Conservation (phyloP, 179 eudicot genomes). For the Patellifolia procumbens region DNA sequence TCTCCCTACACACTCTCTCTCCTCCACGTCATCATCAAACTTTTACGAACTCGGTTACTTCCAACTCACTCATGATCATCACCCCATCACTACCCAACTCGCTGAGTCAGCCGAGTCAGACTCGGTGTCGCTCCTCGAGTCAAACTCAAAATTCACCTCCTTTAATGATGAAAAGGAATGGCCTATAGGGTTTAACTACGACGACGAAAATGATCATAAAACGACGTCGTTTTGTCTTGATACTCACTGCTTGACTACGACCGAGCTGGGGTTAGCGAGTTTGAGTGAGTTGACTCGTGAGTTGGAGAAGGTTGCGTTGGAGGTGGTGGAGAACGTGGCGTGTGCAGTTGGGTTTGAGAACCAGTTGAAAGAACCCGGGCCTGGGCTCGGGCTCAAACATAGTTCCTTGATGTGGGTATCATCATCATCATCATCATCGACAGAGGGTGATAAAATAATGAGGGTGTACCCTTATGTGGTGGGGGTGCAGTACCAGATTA, state of each 20-base stretch:
- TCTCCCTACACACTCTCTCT: constrained; percentile 35
- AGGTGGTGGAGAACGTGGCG: constrained; percentile 51
- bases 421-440: too few species aligned
- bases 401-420: constrained; percentile 66
- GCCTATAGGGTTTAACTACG: constrained; percentile 61
- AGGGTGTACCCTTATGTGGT: constrained; percentile 72
- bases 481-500: constrained; percentile 64
- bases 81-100: constrained; percentile 47
- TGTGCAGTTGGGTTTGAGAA: constrained; percentile 48
- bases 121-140: constrained; percentile 50
- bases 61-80: constrained; percentile 63
- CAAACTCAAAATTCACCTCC: too few species aligned
- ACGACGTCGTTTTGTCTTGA: constrained; percentile 54
- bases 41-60: constrained; percentile 53
- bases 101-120: constrained; percentile 60
- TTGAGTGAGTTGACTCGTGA: constrained; percentile 53
- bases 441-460: constrained; percentile 39
- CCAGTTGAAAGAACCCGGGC: constrained; percentile 35
- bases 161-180: constrained; percentile 41
- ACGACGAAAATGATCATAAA: constrained; percentile 24
- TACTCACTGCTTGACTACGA: constrained; percentile 5
- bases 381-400: constrained; percentile 21
- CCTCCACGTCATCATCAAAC: constrained; percentile 15
- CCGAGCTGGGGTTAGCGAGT: constrained; percentile 34
- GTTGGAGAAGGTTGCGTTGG: constrained; percentile 61